Percentiles rank a stretch among this genome's conserved stretches.
Evolutionary conservation across 306 rosid species (phyloP).

Genomic region (Glycine soja): DNA sequence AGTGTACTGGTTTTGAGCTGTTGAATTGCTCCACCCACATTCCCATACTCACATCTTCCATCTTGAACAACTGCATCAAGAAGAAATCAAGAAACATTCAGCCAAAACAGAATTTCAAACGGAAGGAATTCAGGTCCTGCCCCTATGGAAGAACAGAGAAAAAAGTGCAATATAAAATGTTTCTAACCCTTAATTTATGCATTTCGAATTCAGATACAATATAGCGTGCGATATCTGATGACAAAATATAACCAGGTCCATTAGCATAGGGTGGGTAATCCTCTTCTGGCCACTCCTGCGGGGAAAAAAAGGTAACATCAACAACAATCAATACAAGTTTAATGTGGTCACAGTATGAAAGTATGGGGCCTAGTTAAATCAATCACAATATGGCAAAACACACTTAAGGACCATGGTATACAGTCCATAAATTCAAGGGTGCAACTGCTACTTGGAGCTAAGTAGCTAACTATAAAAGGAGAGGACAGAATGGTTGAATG

Average conservation of each 20-base stretch:
- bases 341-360: not conserved
- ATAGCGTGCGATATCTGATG: conserved; percentile 68
- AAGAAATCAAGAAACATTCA: not conserved
- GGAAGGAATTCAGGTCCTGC: not conserved
- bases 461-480: not conserved
- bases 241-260: conserved; percentile 84
- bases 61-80: conserved; percentile 74
- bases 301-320: not conserved
- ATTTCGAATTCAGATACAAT: conserved; percentile 65
- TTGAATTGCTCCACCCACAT: conserved; percentile 86
- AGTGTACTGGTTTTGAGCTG: conserved; percentile 61
- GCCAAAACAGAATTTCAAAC: no score
- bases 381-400: not conserved
- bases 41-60: conserved; percentile 96
- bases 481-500: not conserved
- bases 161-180: not conserved
- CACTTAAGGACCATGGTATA: conserved; percentile 4
- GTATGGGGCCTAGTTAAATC: not conserved
- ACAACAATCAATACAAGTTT: conserved; percentile 2
- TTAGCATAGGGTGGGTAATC: conserved; percentile 87
- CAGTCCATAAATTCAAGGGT: not conserved
- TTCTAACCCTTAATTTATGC: conserved; percentile 74
- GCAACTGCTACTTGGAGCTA: not conserved
- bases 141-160: not conserved
- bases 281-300: conserved; percentile 89